Evolutionary conservation across 208 protist genomes (phyloP).

Genomic region (Blechomonas ayalai): DNA sequence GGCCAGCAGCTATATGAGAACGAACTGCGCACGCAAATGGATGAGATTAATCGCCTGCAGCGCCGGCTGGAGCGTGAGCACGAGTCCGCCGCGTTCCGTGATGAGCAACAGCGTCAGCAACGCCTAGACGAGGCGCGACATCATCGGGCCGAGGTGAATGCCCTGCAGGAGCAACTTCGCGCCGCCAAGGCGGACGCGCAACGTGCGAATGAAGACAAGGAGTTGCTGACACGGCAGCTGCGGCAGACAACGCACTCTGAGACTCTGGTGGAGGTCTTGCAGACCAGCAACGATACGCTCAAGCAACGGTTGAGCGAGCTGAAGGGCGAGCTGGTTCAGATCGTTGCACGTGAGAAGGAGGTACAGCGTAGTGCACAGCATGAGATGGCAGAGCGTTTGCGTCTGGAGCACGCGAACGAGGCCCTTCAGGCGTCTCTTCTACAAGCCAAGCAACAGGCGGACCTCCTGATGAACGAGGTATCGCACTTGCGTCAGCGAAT

Average conservation of each 20-base stretch:
- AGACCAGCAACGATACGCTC: slow-evolving; percentile 37
- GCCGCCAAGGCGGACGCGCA: slow-evolving; percentile 18
- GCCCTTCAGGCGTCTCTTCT: slow-evolving; percentile 11
- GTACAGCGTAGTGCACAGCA: slow-evolving; percentile 22
- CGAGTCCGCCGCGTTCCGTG: slow-evolving; percentile 29
- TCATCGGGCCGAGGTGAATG: slow-evolving; percentile 24
- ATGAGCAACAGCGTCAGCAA: slow-evolving; percentile 38
- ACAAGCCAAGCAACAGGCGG: slow-evolving; percentile 15
- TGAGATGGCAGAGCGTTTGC: slow-evolving; percentile 23
- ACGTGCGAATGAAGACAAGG: slow-evolving; percentile 19
- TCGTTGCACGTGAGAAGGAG: slow-evolving; percentile 34
- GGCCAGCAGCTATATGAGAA: slow-evolving; percentile 21
- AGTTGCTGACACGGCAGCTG: slow-evolving; percentile 30
- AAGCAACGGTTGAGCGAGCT: slow-evolving; percentile 56
- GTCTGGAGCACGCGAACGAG: slow-evolving; percentile 23
- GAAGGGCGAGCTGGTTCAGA: slow-evolving; percentile 31
- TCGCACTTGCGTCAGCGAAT: slow-evolving; percentile 26
- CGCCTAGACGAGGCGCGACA: slow-evolving; percentile 28
- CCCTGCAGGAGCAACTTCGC: slow-evolving; percentile 34
- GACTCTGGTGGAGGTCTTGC: slow-evolving; percentile 32
- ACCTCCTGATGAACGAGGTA: slow-evolving; percentile 33
- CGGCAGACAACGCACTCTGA: slow-evolving; percentile 28
- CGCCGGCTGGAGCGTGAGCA: slow-evolving; percentile 44
- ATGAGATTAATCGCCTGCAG: slow-evolving; percentile 46
- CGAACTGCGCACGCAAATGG: slow-evolving; percentile 27